Evolutionary conservation across 169 alveolate species (phyloP).

Genomic region (Plasmodium berghei): DNA sequence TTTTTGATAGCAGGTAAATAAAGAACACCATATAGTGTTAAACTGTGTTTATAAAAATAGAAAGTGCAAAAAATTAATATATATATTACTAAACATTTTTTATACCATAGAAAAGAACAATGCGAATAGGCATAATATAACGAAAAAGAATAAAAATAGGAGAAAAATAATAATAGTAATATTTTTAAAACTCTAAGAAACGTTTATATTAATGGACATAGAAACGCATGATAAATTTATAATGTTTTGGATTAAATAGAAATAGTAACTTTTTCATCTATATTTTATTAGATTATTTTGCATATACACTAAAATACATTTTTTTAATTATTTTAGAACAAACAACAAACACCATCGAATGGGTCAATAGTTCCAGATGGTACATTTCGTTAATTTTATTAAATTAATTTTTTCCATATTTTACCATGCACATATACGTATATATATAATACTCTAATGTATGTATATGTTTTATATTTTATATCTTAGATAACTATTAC

Average conservation of each 20-base stretch:
- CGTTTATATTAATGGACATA: not conserved
- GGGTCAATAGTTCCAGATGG: constrained; percentile 67
- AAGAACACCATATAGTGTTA: not conserved
- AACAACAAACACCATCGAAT: not conserved
- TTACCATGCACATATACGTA: not conserved
- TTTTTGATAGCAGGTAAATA: constrained; percentile 52
- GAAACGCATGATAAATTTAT: not conserved
- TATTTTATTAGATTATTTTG: not conserved
- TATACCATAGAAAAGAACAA: constrained; percentile 4
- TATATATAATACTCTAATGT: not conserved
- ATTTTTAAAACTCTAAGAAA: not conserved
- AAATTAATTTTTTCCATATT: not conserved
- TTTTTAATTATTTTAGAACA: constrained; percentile 12
- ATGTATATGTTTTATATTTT: constrained; percentile 18
- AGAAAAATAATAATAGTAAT: constrained; percentile 17
- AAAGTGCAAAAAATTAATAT: too few relatives aligned
- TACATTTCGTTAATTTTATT: constrained; percentile 6
- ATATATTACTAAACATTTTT: too few relatives aligned
- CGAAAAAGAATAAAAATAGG: not conserved
- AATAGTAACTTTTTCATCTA: not conserved
- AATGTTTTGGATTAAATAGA: not conserved
- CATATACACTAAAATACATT: not conserved
- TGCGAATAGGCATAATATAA: too few relatives aligned
- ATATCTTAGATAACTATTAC: constrained; percentile 25
- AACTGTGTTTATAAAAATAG: too few relatives aligned